Evolutionary conservation across 2,329 filamentous ascomycete genomes (phyloP), one percentile per base, ranked within the genome.

Genomic region (Colletotrichum sansevieriae): DNA sequence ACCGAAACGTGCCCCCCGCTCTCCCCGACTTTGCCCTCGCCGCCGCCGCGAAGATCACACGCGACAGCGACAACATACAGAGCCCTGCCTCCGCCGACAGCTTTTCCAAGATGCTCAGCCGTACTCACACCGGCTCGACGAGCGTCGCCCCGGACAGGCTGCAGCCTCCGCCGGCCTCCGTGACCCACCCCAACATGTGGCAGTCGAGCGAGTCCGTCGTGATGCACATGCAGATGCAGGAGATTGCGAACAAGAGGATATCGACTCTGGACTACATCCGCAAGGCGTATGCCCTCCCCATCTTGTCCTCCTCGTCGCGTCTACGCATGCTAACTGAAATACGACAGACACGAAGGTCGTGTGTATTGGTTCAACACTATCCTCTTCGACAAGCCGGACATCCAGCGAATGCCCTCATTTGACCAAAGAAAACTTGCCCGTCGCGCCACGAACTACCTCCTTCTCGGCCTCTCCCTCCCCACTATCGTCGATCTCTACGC

Each of bases 321-420:
- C 29, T 22, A 44, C n/a, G 7, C 39, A 8, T 25, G 18, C 70
- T 71, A n/a, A 72, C 56, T n/a, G 20, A 25, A 3, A 7, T 15
- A 51, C 22, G 62, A 59, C 77, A 97, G 94, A 33, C 95, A 99
- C 77, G 94, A 98, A 81, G 95, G 95, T 70, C 91, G 94, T 67
- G 90, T 97, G 47, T 98, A 97, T 83, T 98, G 96, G 95, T 98
- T 98, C 85, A 98, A 98, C 81, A 98, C 96, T 0, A 89, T 97
- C 70, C 92, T 97, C 76, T 97, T 97, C 80, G 93, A 94, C 72
- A 92, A 93, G 75, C 80, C 88, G 35, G 94, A 97, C 78, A 86
- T 98, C 39, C 83, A 87, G 59, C 90, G 91, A 76, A 91, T 98
- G 83, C 91, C 95, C 52, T 97, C 94, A 77, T 95, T 97, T 77